Evolutionary conservation across 2,329 filamentous ascomycete genomes (phyloP).

Genomic region (Ophiostoma triangulosporum): DNA sequence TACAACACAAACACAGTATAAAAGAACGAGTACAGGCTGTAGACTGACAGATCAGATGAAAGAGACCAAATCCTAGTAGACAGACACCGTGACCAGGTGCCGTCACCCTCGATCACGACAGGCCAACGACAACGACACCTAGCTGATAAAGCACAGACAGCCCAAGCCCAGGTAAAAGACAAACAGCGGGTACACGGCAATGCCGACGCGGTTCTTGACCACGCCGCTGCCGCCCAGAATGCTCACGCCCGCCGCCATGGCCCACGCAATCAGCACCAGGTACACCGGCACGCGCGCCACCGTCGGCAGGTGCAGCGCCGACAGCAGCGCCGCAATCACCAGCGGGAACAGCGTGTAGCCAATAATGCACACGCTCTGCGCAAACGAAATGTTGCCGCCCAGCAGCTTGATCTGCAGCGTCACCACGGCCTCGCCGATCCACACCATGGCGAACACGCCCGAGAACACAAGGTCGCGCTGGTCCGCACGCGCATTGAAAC

Average conservation of each 20-base stretch:
- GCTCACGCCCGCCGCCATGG: slow-evolving; percentile 85
- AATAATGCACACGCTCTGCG: slow-evolving; percentile 95
- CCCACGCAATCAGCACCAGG: slow-evolving; percentile 78
- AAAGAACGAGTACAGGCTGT: not conserved
- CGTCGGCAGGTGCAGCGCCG: slow-evolving; percentile 63
- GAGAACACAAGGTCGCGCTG: slow-evolving; percentile 88
- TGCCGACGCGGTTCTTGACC: slow-evolving; percentile 81
- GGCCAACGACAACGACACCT: not conserved
- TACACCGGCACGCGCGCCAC: slow-evolving; percentile 86
- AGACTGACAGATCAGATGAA: not conserved
- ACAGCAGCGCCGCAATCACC: slow-evolving; percentile 82
- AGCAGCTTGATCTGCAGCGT: slow-evolving; percentile 96
- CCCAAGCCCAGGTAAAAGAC: slow-evolving; percentile 90
- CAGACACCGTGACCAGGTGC: not conserved
- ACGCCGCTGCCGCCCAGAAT: slow-evolving; percentile 93
- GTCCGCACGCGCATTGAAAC: slow-evolving; percentile 61
- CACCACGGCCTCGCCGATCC: slow-evolving; percentile 91
- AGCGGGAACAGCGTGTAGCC: slow-evolving; percentile 96
- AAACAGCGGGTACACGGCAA: slow-evolving; percentile 89
- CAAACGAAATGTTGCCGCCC: slow-evolving; percentile 95
- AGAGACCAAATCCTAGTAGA: not conserved
- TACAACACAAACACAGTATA: not conserved
- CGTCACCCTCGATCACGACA: not conserved
- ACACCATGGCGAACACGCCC: slow-evolving; percentile 91
- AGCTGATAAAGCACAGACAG: slow-evolving; percentile 95